Evolutionary conservation across 2,329 filamentous ascomycete species (phyloP), one percentile per base, ranked within the genome.

Genomic region (Verticillium tricorpus): DNA sequence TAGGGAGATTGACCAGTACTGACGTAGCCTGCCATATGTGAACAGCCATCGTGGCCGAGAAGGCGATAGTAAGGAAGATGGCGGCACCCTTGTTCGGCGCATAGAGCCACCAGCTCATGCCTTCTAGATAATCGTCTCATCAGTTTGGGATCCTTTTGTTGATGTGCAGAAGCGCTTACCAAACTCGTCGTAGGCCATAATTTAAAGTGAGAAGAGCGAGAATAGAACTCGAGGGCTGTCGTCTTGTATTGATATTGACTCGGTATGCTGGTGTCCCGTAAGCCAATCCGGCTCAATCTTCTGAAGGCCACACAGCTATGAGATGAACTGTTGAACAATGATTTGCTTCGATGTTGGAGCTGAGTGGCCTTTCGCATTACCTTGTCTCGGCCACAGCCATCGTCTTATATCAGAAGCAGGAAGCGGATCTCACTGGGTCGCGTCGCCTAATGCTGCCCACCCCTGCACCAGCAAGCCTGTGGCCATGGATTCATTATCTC

Each of bases 41-140:
- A 2, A 75, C 65, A n/a, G 70, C 52, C 5, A 76, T 79, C 0
- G 82, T 83, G 37, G 78, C 65, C 5, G 73, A 70, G 62, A 82
- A 84, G 0, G 81, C 66, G 17, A 81, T 65, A 3, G 80, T 75
- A 68, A 85, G 87, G 56, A 84, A 66, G 22, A 85, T 77, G 0
- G 85, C 82, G 0, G 82, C 82, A 5, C 65, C 75, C 68, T 84
- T 83, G 69, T 82, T 84, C 0, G 85, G 85, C 14, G 78, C 78
- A 64, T 86, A 86, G 66, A 80, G 31, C 55, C 32, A 37, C n/a
- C 31, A 35, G 31, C 28, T 57, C 31, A 57, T 34, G n/a, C 34
- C 32, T 5, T 35, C 28, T 37, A 17, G 5, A 12, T 11, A 19
- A 19, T 9, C n/a, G 28, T 22, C n/a, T 5, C 6, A 7, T 22